phyloP scores from a whole-genome alignment of 805 yeast genomes.

The Teunomyces atbi region DNA sequence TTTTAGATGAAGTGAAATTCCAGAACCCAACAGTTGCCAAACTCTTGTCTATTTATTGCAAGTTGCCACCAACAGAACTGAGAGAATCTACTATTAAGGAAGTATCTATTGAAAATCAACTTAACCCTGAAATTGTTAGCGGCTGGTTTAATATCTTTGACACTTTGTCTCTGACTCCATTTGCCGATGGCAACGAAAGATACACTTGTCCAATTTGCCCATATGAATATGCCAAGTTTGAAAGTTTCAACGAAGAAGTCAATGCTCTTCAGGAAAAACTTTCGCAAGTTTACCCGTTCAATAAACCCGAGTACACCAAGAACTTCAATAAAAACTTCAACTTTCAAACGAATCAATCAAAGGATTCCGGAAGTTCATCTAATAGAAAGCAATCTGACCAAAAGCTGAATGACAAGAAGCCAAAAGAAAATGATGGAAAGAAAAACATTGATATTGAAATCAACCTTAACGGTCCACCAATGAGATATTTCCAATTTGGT shows the following conservation, averaged over 20 bases:
- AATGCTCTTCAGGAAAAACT: conserved; percentile 8
- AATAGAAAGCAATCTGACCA: conserved; percentile 7
- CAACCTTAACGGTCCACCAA: conserved; percentile 20
- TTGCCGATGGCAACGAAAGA: conserved; percentile 16
- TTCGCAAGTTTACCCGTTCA: conserved; percentile 2
- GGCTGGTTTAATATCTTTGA: conserved; percentile 34
- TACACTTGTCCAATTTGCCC: conserved; percentile 30
- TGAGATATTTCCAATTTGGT: conserved; percentile 31
- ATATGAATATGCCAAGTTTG: conserved; percentile 20
- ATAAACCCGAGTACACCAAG: background rate
- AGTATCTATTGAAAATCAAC: conserved; percentile 13
- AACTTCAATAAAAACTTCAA: background rate
- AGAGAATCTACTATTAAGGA: conserved; percentile 5
- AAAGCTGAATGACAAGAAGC: conserved; percentile 7
- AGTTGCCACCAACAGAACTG: conserved; percentile 15
- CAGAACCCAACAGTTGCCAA: conserved; percentile 23
- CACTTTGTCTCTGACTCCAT: conserved; percentile 24
- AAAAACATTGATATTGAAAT: conserved; percentile 22
- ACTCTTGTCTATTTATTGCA: conserved; percentile 17
- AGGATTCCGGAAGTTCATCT: conserved; percentile 2
- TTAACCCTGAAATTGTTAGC: conserved; percentile 14
- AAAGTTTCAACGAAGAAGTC: conserved; percentile 11
- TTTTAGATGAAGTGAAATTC: conserved; percentile 27
- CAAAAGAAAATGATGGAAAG: conserved; percentile 9
- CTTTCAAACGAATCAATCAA: conserved; percentile 6